Base-by-base conservation (phyloP, 805 yeast genomes). In the Clavispora santaluciae region DNA sequence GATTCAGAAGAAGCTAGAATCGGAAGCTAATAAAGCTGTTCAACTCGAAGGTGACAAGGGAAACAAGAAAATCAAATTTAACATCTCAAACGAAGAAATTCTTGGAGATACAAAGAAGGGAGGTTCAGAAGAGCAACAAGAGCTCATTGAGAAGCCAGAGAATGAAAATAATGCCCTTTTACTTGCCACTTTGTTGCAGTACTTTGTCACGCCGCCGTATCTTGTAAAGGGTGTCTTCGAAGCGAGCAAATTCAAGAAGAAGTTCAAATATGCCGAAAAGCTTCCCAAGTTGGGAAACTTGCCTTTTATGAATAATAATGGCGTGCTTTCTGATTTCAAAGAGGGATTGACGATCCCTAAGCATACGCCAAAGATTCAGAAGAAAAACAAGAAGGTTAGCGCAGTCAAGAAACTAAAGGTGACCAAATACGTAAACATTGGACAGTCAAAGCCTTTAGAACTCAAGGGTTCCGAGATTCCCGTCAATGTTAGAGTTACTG, bases 131-230 rank as follows among this genome's bases (percentile, higher is more conserved):
- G 24, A 51, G 40, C 24, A 39, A 23, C 26, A 35, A 26, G 15
- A 29, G 50, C 45, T 45, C 50, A 52, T 38, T 53, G 16, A 26
- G 36, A 22, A 9, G 33, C 18, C 36, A 44, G 36, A 33, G 50
- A 53, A 21, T 41, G 56, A 60, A 37, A 67, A 53, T 43, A 67
- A 69, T 26, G 64, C 81, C 0, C 60, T 81, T 56, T 54, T 81
- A 6, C 71, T 87, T 40, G 89, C 91, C 1, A 68, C 81, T 1
- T 66, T 89, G 29, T 64, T 89, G 42, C 95, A 87, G 56, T 88
- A 68, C 56, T 86, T 86, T 54, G 79, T 88, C 12, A 88, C 96
- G 0, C 96, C 96, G 1, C 84, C 87, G 36, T 86, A 89, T 55
- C 68, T 89, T 33, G 75, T 81, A 15, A 81, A 81, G 45, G 62